Conservation (phyloP, 106 monocot species). For the Dendrobium nobile region DNA sequence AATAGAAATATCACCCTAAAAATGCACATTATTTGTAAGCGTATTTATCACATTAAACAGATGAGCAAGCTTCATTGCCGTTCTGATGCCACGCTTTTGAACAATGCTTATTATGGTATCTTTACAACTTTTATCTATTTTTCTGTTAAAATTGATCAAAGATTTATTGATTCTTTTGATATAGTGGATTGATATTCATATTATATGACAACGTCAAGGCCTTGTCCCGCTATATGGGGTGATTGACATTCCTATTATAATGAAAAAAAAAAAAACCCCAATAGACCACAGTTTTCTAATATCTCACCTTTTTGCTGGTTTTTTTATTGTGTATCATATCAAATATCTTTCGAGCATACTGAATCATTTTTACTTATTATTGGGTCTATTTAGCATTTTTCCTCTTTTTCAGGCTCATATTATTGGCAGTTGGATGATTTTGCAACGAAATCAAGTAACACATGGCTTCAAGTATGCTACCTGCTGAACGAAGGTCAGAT, state of each 20-base stretch:
- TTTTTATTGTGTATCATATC: neutral
- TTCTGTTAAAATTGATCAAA: neutral
- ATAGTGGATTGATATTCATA: neutral
- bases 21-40: neutral
- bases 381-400: neutral
- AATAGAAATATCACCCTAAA: neutral
- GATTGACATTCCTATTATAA: neutral
- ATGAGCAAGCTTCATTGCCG: neutral
- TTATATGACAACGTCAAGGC: neutral
- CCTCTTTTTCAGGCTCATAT: neutral
- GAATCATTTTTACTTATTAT: neutral
- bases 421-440: neutral
- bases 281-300: neutral
- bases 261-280: neutral
- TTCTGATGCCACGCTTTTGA: neutral
- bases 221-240: too few relatives aligned
- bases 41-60: neutral
- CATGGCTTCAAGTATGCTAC: neutral
- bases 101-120: neutral
- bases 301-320: neutral
- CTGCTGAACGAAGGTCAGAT: neutral
- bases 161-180: neutral
- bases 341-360: neutral
- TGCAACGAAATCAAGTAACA: neutral
- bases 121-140: neutral